A percentile compares a stretch with the other conserved stretches of the same genome.
Evolutionary conservation across 2,329 filamentous ascomycete species (phyloP).

Genomic region (Arthroderma sp.): DNA sequence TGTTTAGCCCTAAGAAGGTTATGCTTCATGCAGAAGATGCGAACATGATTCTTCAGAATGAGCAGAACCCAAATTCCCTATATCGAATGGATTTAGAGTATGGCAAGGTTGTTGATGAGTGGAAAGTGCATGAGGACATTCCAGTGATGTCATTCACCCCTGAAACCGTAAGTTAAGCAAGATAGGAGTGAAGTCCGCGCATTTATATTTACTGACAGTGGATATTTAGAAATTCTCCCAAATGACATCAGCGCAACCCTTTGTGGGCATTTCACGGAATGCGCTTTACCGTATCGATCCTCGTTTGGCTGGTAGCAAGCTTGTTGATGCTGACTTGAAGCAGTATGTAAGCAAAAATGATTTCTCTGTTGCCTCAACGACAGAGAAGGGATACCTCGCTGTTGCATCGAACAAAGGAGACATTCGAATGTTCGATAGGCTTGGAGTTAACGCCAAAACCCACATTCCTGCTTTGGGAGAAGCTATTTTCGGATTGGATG

Average conservation of each 20-base stretch:
- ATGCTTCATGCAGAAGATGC: conserved; percentile 89
- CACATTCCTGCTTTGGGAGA: conserved; percentile 92
- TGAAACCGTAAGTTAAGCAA: conserved; percentile 50
- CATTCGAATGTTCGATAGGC: conserved; percentile 86
- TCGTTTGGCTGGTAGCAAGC: conserved; percentile 76
- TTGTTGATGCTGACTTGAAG: conserved; percentile 86
- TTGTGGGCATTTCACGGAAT: conserved; percentile 85
- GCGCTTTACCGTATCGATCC: conserved; percentile 90
- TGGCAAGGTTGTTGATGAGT: conserved; percentile 95
- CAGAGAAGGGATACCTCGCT: conserved; percentile 91
- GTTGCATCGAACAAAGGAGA: conserved; percentile 97
- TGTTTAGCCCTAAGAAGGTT: conserved; percentile 91
- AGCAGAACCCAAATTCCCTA: conserved; percentile 70
- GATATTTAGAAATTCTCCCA: conserved; percentile 74
- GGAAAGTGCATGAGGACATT: conserved; percentile 96
- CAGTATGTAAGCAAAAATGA: conserved; percentile 96
- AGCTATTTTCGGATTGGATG: conserved; percentile 85
- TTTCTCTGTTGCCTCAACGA: conserved; percentile 87
- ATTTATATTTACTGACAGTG: conserved; percentile 19
- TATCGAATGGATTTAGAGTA: conserved; percentile 98
- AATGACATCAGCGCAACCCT: conserved; percentile 90
- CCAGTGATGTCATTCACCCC: conserved; percentile 83
- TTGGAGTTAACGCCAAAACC: conserved; percentile 96
- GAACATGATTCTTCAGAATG: conserved; percentile 80
- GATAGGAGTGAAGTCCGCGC: background rate